Evolutionary conservation across 2,329 filamentous ascomycete genomes (phyloP).

Genomic region (Orbilia blumenaviensis): DNA sequence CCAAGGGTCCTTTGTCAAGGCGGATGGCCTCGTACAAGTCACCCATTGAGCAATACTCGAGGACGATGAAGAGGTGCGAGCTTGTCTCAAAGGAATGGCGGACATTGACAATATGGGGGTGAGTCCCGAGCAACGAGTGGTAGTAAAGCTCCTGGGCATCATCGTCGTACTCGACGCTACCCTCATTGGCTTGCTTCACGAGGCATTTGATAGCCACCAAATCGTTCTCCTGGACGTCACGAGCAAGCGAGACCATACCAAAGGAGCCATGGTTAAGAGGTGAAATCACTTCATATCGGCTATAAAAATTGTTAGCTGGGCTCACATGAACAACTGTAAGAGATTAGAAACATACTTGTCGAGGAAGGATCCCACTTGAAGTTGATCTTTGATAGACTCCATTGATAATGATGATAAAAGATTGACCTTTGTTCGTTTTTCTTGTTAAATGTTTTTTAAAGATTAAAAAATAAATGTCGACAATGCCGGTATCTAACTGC

Average conservation of each 20-base stretch:
- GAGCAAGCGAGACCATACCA: slow-evolving; percentile 96
- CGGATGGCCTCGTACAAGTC: slow-evolving; percentile 98
- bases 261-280: slow-evolving; percentile 99
- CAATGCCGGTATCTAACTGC: slow-evolving; percentile 31
- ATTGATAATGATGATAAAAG: slow-evolving; percentile 63
- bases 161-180: slow-evolving; percentile 74
- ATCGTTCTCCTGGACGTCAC: slow-evolving; percentile 77
- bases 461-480: slow-evolving; percentile 45
- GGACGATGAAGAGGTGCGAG: slow-evolving; percentile 86
- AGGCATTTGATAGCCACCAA: slow-evolving; percentile 95
- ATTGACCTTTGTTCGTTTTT: slow-evolving; percentile 30
- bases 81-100: slow-evolving; percentile 91
- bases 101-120: slow-evolving; percentile 93
- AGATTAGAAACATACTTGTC: slow-evolving; percentile 67
- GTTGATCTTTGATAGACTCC: slow-evolving; percentile 87
- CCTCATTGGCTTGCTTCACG: slow-evolving; percentile 77
- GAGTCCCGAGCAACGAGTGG: slow-evolving; percentile 79
- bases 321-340: background rate
- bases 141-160: slow-evolving; percentile 71
- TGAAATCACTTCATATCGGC: slow-evolving; percentile 85
- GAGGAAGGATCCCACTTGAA: slow-evolving; percentile 80
- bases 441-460: slow-evolving; percentile 26
- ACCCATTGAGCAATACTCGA: slow-evolving; percentile 94
- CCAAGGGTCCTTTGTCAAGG: slow-evolving; percentile 82
- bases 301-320: slow-evolving; percentile 34